Base-by-base conservation (phyloP, 768 basidiomycete genomes). In the Amanita fuliginea region DNA sequence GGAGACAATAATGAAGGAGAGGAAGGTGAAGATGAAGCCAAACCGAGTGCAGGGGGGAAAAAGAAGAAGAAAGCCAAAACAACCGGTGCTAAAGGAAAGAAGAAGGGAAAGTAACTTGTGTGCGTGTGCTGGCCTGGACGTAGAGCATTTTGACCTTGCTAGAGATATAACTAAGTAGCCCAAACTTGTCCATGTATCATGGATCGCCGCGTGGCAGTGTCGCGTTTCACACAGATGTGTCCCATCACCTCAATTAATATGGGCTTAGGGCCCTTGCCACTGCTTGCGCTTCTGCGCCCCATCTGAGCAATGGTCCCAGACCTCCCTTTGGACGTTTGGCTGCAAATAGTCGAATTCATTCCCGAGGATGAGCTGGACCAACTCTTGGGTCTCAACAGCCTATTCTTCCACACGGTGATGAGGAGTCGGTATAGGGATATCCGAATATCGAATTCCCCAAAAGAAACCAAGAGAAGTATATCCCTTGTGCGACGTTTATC, bases 291-390 rank as follows among this genome's bases (percentile, higher is more conserved):
- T 26, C 30, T 34, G 10, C 30, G 26, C 46, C 22, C 19, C 18
- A 22, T 41, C 36, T 9, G 35, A 39, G 22, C 36, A 28, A 60
- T 54, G 56, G 30, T 49, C 39, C 50, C 36, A 19, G 54, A 54
- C n/a, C 28, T 69, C 16, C 68, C 69, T 4, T 47, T 55, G 2
- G 68, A 71, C 40, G 45, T 71, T 10, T 67, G 62, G 65, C 56
- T 66, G 28, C 54, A 62, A 8, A 57, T 68, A 37, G 51, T 61
- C 2, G 46, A 57, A 13, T 65, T 62, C 35, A 46, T 68, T 8
- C 60, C 62, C 6, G 53, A 64, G 3, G 58, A 61, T 28, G 54
- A 60, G 1, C 53, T 69, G 6, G 39, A 33, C 8, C 45, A 46
- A 1, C 43, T 68, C 40, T 37, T 64, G 9, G 60, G 55, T 24